phyloP scores from a whole-genome alignment of 2,329 filamentous ascomycete species.

The Alternaria brassicae region DNA sequence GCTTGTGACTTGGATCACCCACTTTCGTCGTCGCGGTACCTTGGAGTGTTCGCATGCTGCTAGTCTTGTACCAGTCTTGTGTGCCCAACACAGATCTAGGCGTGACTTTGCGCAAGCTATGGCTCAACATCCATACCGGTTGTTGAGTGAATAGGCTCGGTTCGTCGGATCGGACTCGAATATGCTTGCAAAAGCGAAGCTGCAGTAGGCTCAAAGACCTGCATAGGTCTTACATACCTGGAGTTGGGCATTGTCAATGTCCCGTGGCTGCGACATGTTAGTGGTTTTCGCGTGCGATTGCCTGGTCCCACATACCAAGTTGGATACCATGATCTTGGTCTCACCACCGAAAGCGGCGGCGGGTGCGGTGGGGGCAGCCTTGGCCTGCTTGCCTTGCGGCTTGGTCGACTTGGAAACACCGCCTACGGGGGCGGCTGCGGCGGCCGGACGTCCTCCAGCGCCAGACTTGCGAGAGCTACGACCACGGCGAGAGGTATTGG shows the following conservation, averaged over 20 bases:
- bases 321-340: constrained; percentile 98
- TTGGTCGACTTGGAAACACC: constrained; percentile 82
- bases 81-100: constrained; percentile 40
- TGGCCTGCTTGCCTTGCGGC: constrained; percentile 61
- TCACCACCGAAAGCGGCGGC: constrained; percentile 68
- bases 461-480: constrained; percentile 55
- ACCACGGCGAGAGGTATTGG: constrained; percentile 56
- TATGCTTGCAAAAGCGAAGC: constrained; percentile 40
- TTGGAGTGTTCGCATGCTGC: constrained; percentile 43
- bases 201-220: constrained; percentile 52
- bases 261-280: constrained; percentile 77
- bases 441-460: constrained; percentile 58
- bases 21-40: constrained; percentile 37
- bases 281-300: constrained; percentile 29
- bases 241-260: constrained; percentile 96
- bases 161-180: constrained; percentile 45
- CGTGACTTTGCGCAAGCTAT: constrained; percentile 39
- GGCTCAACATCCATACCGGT: constrained; percentile 35
- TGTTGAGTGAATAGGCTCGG: constrained; percentile 25
- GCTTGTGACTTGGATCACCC: constrained; percentile 26
- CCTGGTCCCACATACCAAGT: constrained; percentile 74
- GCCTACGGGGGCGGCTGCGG: constrained; percentile 75
- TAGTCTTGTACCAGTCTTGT: constrained; percentile 40
- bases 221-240: constrained; percentile 96
- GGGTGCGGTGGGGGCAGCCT: constrained; percentile 70